Evolutionary conservation across 306 rosid genomes (phyloP).

Genomic region (Pachyrhizus erosus): DNA sequence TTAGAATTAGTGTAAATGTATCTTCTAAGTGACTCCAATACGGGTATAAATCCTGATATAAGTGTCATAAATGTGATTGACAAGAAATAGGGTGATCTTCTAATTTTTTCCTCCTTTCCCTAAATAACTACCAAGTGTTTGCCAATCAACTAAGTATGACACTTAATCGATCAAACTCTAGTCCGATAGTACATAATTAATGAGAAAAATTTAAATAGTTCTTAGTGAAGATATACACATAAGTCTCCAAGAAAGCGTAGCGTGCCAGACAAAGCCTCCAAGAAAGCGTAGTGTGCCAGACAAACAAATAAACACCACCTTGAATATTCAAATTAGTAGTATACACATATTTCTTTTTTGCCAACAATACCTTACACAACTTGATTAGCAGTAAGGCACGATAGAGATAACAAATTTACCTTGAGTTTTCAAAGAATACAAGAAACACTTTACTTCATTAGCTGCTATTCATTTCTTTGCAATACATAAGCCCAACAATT

Average conservation of each 20-base stretch:
- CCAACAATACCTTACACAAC: background rate
- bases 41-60: no score
- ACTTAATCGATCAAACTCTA: no score
- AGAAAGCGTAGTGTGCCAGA: background rate
- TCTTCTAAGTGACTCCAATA: no score
- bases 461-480: slow-evolving; percentile 86
- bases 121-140: no score
- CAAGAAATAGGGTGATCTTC: no score
- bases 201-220: background rate
- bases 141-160: no score
- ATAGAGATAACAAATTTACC: slow-evolving; percentile 55
- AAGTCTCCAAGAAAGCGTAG: background rate
- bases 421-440: slow-evolving; percentile 82
- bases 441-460: slow-evolving; percentile 87
- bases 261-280: slow-evolving; percentile 10
- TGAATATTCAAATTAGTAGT: no score
- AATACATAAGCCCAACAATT: slow-evolving; percentile 92
- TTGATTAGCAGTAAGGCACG: slow-evolving; percentile 8
- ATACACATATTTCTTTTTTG: background rate
- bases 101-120: no score
- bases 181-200: no score
- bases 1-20: no score
- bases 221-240: slow-evolving; percentile 1
- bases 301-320: slow-evolving; percentile 16
- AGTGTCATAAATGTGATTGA: no score